Base-by-base conservation (phyloP, 768 basidiomycete species). In the Mycena maculata region DNA sequence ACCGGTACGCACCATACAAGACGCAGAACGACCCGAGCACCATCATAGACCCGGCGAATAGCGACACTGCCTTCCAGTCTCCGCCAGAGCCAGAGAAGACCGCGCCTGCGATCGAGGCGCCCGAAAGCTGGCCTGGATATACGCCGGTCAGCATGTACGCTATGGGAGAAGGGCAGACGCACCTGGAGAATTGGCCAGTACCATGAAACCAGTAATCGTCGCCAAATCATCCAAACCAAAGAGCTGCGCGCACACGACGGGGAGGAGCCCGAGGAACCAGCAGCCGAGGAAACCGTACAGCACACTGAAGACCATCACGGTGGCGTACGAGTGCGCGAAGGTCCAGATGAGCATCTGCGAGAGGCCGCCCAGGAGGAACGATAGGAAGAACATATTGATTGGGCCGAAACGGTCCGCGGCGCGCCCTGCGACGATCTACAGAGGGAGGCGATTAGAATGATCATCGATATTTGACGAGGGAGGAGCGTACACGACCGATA, bases 311-410 rank as follows among this genome's bases (percentile, higher is more conserved):
- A 67, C 73, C 31, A 80, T 73, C 41, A 80, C 75, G 27, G 72
- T 61, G 23, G 75, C 73, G 62, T 78, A 80, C 20, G 68, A 71
- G 38, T 73, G 69, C 63, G 78, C 74, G 47, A 81, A 76, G 45
- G 77, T 78, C 83, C 83, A 84, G 33, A 82, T 70, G 49, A 81
- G 62, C 20, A 83, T 73, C 67, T 82, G 79, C 13, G 76, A 70
- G 23, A 80, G 70, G 8, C 79, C 79, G 25, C 79, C 78, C 36
- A 80, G 62, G 52, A 76, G 65, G 67, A 82, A 74, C 38, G 75
- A 71, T n/a, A 77, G 48, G 56, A 81, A 78, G 65, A 83, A 76
- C 45, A 81, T 75, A 70, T 84, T 84, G 44, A 79, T 75, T 18
- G 80, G 76, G 5, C 83, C 83, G 48, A 83, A 65, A 20, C 72